Evolutionary conservation across 1,284 basidiomycete genomes (phyloP), one percentile per base, ranked within the genome.

Genomic region (Moesziomyces aphidis): DNA sequence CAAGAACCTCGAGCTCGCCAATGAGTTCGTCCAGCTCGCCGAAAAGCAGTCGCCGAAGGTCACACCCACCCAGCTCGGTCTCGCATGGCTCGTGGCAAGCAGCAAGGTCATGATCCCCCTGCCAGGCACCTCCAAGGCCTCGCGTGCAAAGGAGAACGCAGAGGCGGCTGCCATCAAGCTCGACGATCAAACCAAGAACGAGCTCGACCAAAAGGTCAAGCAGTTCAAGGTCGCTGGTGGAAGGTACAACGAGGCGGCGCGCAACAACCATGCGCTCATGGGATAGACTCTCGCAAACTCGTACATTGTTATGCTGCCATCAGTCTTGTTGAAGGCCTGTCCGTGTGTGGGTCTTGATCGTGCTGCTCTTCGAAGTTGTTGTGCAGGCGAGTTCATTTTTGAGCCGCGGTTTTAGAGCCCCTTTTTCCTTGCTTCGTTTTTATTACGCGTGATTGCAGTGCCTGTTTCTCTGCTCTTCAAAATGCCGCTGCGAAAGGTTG

Each of bases 1-100:
- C 1, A 88, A 89, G 55, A 89, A 90, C 55, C 78, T 90, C n/a
- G 82, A 86, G 19, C 80, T 91, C 8, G 88, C 87, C 3, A 85
- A 88, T 9, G 85, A 84, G 28, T 79, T 91, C 17, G 78, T 86
- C 43, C 26, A 43, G 9, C 42, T 70, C 1, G 80, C 76, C 15
- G 21, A 52, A 26, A 24, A 71, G 43, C 68, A 61, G 17, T 42
- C 54, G 10, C 66, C 71, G 1, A 50, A 61, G 22, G 87, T 87
- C 4, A 89, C 89, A 0, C 63, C 89, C 0, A 87, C 88, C 0
- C 90, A 91, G 80, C 85, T 90, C 19, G 83, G 87, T 0, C 85
- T 91, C 13, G 89, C 90, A 0, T 91, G 90, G 90, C 71, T 90
- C 34, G 77, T 85, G 0, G 55, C 56, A 4, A 17, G 89, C 88